These are phyloP conservation scores for Podochytrium sp. DNA, from an alignment of 192 early-diverging fungal species.

Conservation along the genomic window DNA sequence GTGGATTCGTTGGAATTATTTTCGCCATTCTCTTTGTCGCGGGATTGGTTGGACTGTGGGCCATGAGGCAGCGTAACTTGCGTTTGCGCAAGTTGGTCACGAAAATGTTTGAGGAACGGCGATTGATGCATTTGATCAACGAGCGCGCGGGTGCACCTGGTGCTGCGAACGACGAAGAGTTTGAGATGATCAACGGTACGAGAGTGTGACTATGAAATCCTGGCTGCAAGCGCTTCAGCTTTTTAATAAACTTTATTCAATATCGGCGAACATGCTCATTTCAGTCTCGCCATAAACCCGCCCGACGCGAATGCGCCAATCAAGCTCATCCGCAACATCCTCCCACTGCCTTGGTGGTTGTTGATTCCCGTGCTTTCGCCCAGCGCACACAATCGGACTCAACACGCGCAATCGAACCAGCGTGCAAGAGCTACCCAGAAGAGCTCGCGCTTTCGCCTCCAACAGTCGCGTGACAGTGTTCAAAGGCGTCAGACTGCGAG, in stretches of 20 bases:
- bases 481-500: background rate
- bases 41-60: background rate
- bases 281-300: background rate
- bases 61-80: background rate
- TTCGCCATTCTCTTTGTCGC: background rate
- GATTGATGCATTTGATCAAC: too few species aligned
- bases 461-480: background rate
- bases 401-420: background rate
- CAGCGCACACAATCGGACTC: background rate
- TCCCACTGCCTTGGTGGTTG: background rate
- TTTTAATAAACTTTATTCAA: background rate
- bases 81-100: background rate
- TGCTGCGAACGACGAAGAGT: too few species aligned
- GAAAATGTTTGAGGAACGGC: background rate
- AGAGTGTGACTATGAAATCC: background rate
- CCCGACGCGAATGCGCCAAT: constrained; percentile 21
- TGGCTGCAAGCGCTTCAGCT: background rate
- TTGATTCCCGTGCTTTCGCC: background rate
- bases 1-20: constrained; percentile 1
- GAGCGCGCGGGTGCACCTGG: too few species aligned
- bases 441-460: background rate
- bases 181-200: too few species aligned
- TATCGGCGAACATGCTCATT: constrained; percentile 12
- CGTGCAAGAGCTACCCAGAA: background rate
- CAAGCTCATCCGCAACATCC: constrained; percentile 3